These are phyloP conservation scores for Calonectria fujianensis DNA, from an alignment of 2,329 filamentous ascomycete genomes.

Conservation along the genomic window DNA sequence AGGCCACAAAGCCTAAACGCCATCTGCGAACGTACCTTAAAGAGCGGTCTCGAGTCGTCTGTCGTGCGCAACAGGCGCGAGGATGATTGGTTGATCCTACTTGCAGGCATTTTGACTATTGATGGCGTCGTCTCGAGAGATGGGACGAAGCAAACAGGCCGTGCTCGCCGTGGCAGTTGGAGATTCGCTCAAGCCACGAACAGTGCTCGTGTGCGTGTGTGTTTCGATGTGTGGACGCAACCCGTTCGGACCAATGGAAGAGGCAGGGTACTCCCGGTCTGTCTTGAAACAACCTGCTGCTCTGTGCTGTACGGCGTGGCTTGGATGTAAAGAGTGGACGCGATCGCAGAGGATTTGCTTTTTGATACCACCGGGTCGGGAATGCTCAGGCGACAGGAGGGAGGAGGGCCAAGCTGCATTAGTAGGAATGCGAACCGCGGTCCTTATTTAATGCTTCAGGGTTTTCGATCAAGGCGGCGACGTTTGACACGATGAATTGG, in stretches of 20 bases:
- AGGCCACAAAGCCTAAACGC: background rate
- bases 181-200: background rate
- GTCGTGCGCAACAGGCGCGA: constrained; percentile 97
- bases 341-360: constrained; percentile 27
- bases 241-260: constrained; percentile 16
- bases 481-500: constrained; percentile 12
- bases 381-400: constrained; percentile 13
- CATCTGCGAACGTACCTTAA: constrained; percentile 79
- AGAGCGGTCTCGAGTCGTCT: constrained; percentile 95
- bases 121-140: background rate
- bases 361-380: background rate
- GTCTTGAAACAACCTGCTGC: constrained; percentile 1
- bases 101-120: constrained; percentile 9
- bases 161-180: constrained; percentile 1
- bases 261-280: constrained; percentile 1
- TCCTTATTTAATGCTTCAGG: constrained; percentile 27
- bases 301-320: background rate
- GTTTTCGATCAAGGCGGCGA: constrained; percentile 11
- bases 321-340: constrained; percentile 20
- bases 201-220: constrained; percentile 14
- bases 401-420: constrained; percentile 8
- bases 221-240: constrained; percentile 9
- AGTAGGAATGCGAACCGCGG: constrained; percentile 10
- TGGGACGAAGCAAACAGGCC: constrained; percentile 1
- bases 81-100: constrained; percentile 81